Evolutionary conservation across 2,329 filamentous ascomycete species (phyloP), one percentile per base, ranked within the genome.

Genomic region (Phaeomoniella chlamydospora): DNA sequence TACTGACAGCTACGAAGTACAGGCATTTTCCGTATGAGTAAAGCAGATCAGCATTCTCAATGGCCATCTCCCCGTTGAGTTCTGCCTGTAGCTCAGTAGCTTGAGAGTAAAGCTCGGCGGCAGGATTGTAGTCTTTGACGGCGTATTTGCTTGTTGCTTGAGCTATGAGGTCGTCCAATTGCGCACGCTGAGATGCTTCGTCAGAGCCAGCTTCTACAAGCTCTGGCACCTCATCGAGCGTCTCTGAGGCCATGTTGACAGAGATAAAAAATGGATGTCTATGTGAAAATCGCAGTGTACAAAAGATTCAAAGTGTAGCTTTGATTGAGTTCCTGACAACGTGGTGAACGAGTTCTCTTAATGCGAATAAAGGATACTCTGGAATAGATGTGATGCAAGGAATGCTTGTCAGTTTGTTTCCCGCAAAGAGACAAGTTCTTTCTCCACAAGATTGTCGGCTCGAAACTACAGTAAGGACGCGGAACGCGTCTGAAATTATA

Each of bases 1-100:
- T 94, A 56, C 76, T 79, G 55, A 96, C 82, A 18, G 87, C 90
- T 41, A 96, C 81, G 56, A 87, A 87, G 68, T 93, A 96, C 14
- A 98, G 65, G 38, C 85, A 85, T 53, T 88, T 83, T 11, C 90
- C 90, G 59, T 98, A 98, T 44, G 86, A 74, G 58, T 93, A 98
- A 14, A 96, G 74, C 33, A 98, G 74, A 54, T 96, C 88, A 35
- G 87, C 88, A 49, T 98, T 98, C 39, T 85, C 78, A 3, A 83
- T 76, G 12, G 77, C 77, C 70, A 92, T 82, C 60, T 96, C 90
- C 56, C 88, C 90, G 56, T 94, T 90, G 55, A 94, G 67, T 55
- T 84, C 75, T 39, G 83, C 84, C 61, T 98, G 90, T 41, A 94
- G 71, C 56, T 92, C 83, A 38, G 84, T 84, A 18, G 90, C 90